Conservation (phyloP, 495 filamentous ascomycete genomes). For the Hypomontagnella monticulosa region DNA sequence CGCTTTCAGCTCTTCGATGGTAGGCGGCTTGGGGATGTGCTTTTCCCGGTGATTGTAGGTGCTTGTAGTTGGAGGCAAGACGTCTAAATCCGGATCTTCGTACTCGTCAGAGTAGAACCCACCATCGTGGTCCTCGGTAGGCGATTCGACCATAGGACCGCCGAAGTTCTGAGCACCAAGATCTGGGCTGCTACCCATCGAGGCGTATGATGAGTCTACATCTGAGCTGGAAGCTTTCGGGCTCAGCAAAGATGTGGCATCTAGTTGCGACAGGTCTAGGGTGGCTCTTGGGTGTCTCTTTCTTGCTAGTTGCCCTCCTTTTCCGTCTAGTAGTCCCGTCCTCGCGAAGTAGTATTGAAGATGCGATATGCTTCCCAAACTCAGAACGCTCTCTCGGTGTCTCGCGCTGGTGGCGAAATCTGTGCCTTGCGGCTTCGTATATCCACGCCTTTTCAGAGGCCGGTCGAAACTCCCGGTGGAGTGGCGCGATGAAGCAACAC, state of each 20-base stretch:
- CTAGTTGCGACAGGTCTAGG: conserved; percentile 59
- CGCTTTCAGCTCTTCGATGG: conserved; percentile 76
- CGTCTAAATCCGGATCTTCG: conserved; percentile 69
- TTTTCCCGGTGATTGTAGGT: conserved; percentile 92
- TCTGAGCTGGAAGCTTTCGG: conserved; percentile 54
- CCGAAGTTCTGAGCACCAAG: conserved; percentile 52
- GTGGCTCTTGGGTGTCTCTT: conserved; percentile 68
- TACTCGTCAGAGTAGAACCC: conserved; percentile 67
- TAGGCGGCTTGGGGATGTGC: conserved; percentile 85
- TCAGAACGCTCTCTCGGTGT: conserved; percentile 92
- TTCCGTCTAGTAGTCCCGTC: conserved; percentile 91
- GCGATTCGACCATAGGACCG: conserved; percentile 63
- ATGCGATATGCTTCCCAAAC: conserved; percentile 94
- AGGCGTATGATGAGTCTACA: conserved; percentile 64
- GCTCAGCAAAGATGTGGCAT: conserved; percentile 49
- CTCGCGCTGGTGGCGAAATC: conserved; percentile 90
- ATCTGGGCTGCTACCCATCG: conserved; percentile 65
- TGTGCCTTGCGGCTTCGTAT: conserved; percentile 89
- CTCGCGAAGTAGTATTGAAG: conserved; percentile 98
- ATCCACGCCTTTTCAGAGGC: conserved; percentile 74
- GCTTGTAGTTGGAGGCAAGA: conserved; percentile 95
- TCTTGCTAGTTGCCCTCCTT: conserved; percentile 83
- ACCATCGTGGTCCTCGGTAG: conserved; percentile 66
- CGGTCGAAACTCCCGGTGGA: conserved; percentile 57
- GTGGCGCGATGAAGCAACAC: conserved; percentile 53